Conservation (phyloP, 2,329 filamentous ascomycete genomes). For the Pseudocercospora vitis region DNA sequence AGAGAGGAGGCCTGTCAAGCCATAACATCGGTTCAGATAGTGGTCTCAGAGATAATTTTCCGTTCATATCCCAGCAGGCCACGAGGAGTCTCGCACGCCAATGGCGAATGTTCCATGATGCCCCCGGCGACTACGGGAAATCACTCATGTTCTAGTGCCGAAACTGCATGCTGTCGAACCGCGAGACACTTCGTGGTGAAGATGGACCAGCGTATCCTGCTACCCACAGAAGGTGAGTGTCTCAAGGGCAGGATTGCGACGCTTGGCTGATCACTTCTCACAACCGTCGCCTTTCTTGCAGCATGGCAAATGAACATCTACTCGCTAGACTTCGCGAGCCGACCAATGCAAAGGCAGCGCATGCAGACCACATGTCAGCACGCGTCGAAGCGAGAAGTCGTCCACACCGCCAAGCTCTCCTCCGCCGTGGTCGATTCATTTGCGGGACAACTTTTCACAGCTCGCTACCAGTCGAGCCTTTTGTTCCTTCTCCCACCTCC, state of each 20-base stretch:
- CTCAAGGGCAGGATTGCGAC: background rate
- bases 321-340: slow-evolving; percentile 12
- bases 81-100: slow-evolving; percentile 13
- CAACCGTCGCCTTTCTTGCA: background rate
- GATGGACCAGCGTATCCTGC: no score
- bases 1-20: slow-evolving; percentile 3
- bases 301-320: background rate
- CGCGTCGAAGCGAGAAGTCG: slow-evolving; percentile 13
- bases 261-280: background rate
- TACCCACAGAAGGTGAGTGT: no score
- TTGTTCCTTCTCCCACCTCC: slow-evolving; percentile 10
- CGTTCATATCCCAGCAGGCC: slow-evolving; percentile 12
- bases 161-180: background rate
- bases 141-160: background rate
- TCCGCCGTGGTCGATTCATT: background rate
- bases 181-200: no score
- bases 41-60: slow-evolving; percentile 6
- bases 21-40: background rate
- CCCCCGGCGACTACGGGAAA: background rate
- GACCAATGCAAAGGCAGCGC: slow-evolving; percentile 5
- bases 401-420: background rate
- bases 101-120: slow-evolving; percentile 14
- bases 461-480: slow-evolving; percentile 14
- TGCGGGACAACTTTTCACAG: background rate
- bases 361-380: slow-evolving; percentile 10